Evolutionary conservation across 495 filamentous ascomycete genomes (phyloP), one percentile per base, ranked within the genome.

Genomic region (Penicillium macrosclerotiorum): DNA sequence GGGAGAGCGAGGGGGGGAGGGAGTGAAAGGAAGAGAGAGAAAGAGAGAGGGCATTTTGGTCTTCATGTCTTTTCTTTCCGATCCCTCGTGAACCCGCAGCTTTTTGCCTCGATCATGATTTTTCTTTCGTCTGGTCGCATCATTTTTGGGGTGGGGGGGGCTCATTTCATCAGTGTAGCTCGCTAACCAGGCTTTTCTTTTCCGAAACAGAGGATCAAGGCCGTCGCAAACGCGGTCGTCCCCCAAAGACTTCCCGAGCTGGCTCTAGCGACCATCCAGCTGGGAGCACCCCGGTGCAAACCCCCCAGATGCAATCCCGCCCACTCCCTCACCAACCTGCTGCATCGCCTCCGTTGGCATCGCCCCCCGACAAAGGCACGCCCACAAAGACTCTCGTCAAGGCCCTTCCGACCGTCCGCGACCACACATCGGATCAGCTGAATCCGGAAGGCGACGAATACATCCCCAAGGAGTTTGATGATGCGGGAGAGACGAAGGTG

Each of bases 391-490:
- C 78, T 2, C 85, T 92, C 8, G 74, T 99, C 51, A 99, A 99
- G 69, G 93, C 93, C 0, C 76, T 99, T 16, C 93, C 93, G 17
- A 97, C 93, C 11, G 94, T 97, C 9, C 74, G 93, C 48, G 93
- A 99, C 60, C 93, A 99, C 60, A 99, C 93, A 8, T 97, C 94
- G 3, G 93, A 99, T 67, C 91, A 96, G 61, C 82, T 99, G 37
- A 89, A 84, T 23, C 77, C 85, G 8, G 89, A 90, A 60, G 85
- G 86, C n/a, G 94, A 97, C 61, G 93, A 99, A 71, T 99, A 96
- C 62, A 79, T 97, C 18, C 89, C 91, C 22, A 84, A 94, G 48
- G 93, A 99, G 69, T 88, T 83, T 42, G 94, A 99, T 63, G 89
- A 78, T 26, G 85, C 84, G 3, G 93, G 93, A 19, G 93, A 99